Evolutionary conservation across 495 filamentous ascomycete species (phyloP).

Genomic region (Cladorrhinum samala): DNA sequence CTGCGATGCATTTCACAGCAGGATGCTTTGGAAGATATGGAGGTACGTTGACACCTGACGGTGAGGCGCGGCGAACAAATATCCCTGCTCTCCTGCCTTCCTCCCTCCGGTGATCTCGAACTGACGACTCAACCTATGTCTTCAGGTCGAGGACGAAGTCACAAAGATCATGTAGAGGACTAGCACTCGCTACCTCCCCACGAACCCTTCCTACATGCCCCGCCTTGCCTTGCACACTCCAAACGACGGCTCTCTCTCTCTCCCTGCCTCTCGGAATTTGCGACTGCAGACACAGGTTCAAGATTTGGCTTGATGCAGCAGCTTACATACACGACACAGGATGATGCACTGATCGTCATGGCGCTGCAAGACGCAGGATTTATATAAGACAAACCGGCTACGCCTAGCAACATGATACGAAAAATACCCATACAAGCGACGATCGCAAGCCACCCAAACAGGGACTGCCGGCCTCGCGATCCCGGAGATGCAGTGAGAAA

Average conservation of each 20-base stretch:
- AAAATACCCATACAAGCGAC: slow-evolving; percentile 6
- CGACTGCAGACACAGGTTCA: background rate
- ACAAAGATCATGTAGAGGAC: slow-evolving; percentile 83
- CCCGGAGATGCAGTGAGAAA: background rate
- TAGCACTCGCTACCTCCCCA: slow-evolving; percentile 21
- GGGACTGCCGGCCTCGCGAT: too few relatives aligned
- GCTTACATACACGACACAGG: slow-evolving; percentile 29
- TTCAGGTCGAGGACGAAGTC: slow-evolving; percentile 92
- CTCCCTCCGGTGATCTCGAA: slow-evolving; percentile 21
- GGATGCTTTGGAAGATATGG: slow-evolving; percentile 93
- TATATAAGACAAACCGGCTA: slow-evolving; percentile 23
- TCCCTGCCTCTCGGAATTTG: slow-evolving; percentile 2
- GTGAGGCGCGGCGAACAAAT: slow-evolving; percentile 6
- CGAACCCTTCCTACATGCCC: slow-evolving; percentile 4
- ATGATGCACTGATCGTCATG: slow-evolving; percentile 24
- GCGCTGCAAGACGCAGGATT: slow-evolving; percentile 35
- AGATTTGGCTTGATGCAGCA: slow-evolving; percentile 3
- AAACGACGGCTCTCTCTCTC: slow-evolving; percentile 5
- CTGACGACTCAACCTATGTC: slow-evolving; percentile 48
- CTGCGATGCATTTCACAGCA: slow-evolving; percentile 90
- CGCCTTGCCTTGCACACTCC: background rate
- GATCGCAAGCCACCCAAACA: background rate
- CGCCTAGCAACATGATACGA: background rate
- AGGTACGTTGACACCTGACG: slow-evolving; percentile 60
- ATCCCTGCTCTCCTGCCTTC: background rate